Conservation (phyloP, 2,329 filamentous ascomycete species). For the Neonectria neomacrospora region DNA sequence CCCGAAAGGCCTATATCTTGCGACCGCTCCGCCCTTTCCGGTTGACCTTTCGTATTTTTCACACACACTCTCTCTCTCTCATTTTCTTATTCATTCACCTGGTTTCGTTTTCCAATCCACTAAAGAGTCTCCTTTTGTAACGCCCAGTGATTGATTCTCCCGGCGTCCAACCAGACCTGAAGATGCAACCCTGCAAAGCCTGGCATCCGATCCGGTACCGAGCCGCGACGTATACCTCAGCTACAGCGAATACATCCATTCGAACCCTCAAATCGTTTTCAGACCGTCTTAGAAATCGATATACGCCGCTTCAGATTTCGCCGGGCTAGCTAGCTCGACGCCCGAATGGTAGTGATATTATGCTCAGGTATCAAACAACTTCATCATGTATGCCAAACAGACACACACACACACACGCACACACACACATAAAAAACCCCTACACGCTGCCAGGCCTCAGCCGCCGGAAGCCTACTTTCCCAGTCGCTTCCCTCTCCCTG, state of each 20-base stretch:
- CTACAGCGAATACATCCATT: neutral
- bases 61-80: neutral
- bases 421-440: constrained; percentile 24
- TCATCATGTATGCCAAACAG: constrained; percentile 37
- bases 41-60: neutral
- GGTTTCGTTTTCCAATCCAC: neutral
- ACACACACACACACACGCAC: no score
- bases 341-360: constrained; percentile 40
- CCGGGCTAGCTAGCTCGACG: neutral
- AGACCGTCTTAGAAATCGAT: neutral
- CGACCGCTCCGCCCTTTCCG: constrained; percentile 24
- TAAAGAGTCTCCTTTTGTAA: neutral
- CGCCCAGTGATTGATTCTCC: neutral
- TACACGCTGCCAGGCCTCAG: constrained; percentile 29
- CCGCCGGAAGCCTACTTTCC: constrained; percentile 22
- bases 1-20: constrained; percentile 38
- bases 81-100: neutral
- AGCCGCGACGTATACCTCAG: neutral
- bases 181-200: neutral
- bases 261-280: neutral
- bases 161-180: neutral
- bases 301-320: constrained; percentile 10
- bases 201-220: neutral
- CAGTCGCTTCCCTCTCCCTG: constrained; percentile 25
- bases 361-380: constrained; percentile 43